A percentile compares a stretch with the other conserved stretches of the same genome.
phyloP scores from a whole-genome alignment of 176 grass and related monocot genomes.

The Oropetium thomaeum region DNA sequence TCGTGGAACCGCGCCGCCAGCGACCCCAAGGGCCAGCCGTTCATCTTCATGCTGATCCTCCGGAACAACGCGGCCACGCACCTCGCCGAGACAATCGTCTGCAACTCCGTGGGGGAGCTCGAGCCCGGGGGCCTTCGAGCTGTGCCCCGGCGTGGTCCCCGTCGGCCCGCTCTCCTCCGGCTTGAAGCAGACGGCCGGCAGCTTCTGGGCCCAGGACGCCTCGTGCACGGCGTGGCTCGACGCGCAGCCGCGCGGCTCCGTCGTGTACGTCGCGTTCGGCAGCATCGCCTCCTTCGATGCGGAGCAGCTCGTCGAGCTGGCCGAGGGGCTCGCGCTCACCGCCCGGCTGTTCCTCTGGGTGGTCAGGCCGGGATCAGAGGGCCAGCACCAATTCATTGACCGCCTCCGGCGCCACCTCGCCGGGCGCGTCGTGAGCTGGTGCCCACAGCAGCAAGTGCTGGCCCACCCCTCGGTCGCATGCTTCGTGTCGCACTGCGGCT shows the following conservation, averaged over 20 bases:
- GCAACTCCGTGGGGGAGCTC: constrained; percentile 58
- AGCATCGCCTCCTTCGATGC: constrained; percentile 51
- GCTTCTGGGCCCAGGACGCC: constrained; percentile 57
- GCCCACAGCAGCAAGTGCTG: constrained; percentile 57
- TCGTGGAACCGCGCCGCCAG: constrained; percentile 44
- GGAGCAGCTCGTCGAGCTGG: constrained; percentile 57
- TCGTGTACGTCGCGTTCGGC: constrained; percentile 70
- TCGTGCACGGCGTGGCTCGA: constrained; percentile 49
- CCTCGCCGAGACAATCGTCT: constrained; percentile 40
- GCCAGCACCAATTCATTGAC: constrained; percentile 16
- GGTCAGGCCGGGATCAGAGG: constrained; percentile 35
- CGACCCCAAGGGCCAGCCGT: background rate
- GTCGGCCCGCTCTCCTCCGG: constrained; percentile 41
- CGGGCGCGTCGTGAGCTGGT: constrained; percentile 61
- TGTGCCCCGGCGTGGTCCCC: constrained; percentile 38
- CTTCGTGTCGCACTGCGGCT: constrained; percentile 78
- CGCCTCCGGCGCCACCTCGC: constrained; percentile 9
- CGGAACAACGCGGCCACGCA: constrained; percentile 42
- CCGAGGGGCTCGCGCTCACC: constrained; percentile 52
- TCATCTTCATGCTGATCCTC: constrained; percentile 24
- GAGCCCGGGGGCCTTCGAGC: constrained; percentile 32
- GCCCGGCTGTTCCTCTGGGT: constrained; percentile 61
- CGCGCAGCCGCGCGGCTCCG: constrained; percentile 41
- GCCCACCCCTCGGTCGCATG: constrained; percentile 43
- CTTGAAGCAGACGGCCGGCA: constrained; percentile 20